Conservation (phyloP, 768 basidiomycete genomes). For the Leccinellum rugosiceps region DNA sequence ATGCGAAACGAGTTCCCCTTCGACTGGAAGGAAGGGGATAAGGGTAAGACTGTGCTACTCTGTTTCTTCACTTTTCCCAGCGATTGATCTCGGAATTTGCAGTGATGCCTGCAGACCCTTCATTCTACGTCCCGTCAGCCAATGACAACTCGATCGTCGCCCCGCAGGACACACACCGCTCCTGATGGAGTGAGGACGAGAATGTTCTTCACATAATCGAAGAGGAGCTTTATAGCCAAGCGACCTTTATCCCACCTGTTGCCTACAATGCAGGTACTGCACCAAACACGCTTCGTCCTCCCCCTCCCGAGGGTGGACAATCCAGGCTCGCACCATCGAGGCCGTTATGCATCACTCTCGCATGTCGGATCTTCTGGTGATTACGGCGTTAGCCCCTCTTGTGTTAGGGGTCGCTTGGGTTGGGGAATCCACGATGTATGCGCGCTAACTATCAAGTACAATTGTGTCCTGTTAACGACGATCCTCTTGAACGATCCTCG, state of each 20-base stretch:
- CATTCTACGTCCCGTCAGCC: background rate
- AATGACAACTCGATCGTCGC: slow-evolving; percentile 1
- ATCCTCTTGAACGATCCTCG: background rate
- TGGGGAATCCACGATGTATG: background rate
- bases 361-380: background rate
- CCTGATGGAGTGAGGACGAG: slow-evolving; percentile 12
- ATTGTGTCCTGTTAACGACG: background rate
- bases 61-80: background rate
- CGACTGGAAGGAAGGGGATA: background rate
- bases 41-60: background rate
- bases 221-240: background rate
- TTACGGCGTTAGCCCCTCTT: slow-evolving; percentile 2
- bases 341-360: background rate
- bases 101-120: slow-evolving; percentile 8
- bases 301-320: background rate
- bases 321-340: background rate
- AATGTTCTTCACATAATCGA: background rate
- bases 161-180: background rate
- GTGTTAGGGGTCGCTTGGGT: too few relatives aligned
- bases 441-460: background rate
- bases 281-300: background rate
- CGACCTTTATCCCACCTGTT: background rate
- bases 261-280: background rate
- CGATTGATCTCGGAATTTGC: background rate
- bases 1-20: slow-evolving; percentile 14